phyloP scores from a whole-genome alignment of 2,329 filamentous ascomycete species.

The Cercospora berteroae region DNA sequence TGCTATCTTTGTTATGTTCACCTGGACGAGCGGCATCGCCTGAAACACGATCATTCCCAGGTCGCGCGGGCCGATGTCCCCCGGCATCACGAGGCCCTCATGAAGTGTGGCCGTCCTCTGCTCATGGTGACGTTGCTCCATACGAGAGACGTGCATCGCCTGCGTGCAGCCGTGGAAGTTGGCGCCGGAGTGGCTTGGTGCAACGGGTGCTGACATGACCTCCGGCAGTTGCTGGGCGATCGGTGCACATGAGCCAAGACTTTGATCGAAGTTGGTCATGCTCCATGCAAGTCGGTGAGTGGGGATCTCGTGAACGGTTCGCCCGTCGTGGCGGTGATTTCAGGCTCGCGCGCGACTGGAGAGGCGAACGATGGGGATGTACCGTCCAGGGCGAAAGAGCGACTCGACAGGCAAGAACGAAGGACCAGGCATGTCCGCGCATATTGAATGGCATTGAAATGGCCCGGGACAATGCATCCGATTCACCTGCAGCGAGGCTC shows the following conservation, averaged over 20 bases:
- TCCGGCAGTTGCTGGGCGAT: not conserved
- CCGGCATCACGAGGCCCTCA: conserved; percentile 1
- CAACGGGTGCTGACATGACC: conserved; percentile 4
- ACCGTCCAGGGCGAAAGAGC: not conserved
- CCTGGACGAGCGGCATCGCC: not conserved
- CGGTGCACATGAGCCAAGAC: conserved; percentile 10
- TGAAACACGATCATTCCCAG: not conserved
- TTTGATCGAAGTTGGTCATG: not conserved
- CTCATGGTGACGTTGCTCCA: conserved; percentile 1
- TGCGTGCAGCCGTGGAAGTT: not conserved
- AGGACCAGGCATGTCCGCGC: not conserved
- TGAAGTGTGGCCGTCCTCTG: not conserved
- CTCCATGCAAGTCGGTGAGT: conserved; percentile 2
- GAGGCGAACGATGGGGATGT: not conserved
- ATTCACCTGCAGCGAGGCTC: not conserved
- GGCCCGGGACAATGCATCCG: not conserved
- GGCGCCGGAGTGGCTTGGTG: not conserved
- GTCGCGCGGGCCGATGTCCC: not conserved
- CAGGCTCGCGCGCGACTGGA: not conserved
- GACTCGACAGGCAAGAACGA: not conserved
- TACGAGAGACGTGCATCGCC: not conserved
- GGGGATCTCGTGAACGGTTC: not conserved
- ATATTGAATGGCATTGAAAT: not conserved
- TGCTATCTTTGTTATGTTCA: not conserved
- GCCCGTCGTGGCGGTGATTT: not conserved